These are phyloP conservation scores for Hortiboletus campestris DNA, from an alignment of 768 basidiomycete genomes.

Conservation along the genomic window DNA sequence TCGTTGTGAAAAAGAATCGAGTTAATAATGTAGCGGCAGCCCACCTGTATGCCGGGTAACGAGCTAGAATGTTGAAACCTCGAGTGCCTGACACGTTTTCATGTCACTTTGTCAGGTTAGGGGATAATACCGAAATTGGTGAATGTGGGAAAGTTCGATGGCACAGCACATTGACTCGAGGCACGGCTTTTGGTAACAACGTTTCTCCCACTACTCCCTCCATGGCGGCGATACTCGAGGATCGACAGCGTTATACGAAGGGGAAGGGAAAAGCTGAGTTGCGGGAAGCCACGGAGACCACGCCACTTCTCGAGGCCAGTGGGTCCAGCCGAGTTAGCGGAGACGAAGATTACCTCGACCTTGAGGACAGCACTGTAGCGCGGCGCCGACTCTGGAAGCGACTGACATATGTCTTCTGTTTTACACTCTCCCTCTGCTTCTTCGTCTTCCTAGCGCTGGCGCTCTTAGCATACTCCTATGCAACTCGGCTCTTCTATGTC, in stretches of 20 bases:
- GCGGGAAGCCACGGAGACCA: slow-evolving; percentile 28
- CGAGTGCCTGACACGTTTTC: neutral
- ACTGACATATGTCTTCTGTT: slow-evolving; percentile 51
- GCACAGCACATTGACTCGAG: slow-evolving; percentile 2
- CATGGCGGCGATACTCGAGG: slow-evolving; percentile 22
- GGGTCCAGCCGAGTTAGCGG: slow-evolving; percentile 19
- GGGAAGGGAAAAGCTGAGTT: slow-evolving; percentile 28
- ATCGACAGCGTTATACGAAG: slow-evolving; percentile 15
- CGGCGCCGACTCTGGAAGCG: slow-evolving; percentile 33
- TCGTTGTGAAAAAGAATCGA: slow-evolving; percentile 37
- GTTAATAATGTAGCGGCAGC: neutral
- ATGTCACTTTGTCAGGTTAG: neutral
- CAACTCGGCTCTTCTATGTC: slow-evolving; percentile 49
- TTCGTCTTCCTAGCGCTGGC: slow-evolving; percentile 42
- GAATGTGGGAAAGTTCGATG: slow-evolving; percentile 13
- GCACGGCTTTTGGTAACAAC: neutral
- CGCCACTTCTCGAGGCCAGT: slow-evolving; percentile 27
- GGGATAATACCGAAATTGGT: slow-evolving; percentile 4
- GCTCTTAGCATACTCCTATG: slow-evolving; percentile 66
- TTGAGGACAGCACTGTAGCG: slow-evolving; percentile 18
- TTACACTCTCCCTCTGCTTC: slow-evolving; percentile 51
- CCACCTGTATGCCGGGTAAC: neutral
- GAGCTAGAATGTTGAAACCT: neutral
- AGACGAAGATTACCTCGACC: slow-evolving; percentile 23
- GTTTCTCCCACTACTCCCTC: slow-evolving; percentile 9